Evolutionary conservation across 208 protist genomes (phyloP), one percentile per base, ranked within the genome.

Genomic region (Porcisia deanei): DNA sequence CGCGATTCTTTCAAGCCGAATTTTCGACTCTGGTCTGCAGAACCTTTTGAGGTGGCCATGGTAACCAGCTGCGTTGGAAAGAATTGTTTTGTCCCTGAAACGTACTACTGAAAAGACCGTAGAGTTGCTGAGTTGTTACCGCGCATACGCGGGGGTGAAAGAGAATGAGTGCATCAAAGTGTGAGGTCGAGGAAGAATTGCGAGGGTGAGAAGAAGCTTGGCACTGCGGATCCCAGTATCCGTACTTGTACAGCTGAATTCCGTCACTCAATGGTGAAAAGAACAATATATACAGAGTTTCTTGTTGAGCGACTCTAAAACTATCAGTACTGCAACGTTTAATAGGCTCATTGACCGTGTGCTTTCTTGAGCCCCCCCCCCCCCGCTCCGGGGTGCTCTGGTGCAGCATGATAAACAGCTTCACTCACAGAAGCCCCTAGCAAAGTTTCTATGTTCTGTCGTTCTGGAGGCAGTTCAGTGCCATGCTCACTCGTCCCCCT

Each of bases 1-100:
- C 79, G 71, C 3, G 84, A 77, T 59, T 88, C 78, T 43, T 88
- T 78, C 67, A 95, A 91, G 54, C 91, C 91, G 76, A 85, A 86
- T 25, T 75, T 82, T 18, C 88, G 72, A 4, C 37, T 76, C 52
- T 88, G 80, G 49, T 87, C 84, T 1, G 57, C 53, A 1, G 10
- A 8, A 1, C 6, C 41, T 64, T 79, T 77, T 39, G 72, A 39
- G 0, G 54, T 47, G 49, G 81, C 25, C 77, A 76, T 74, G 22
- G 30, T 49, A 47, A n/a, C 39, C 9, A 73, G 74, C 52, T 52
- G 80, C 10, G 75, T 66, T 71, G 10, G 6, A 49, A 49, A 49
- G 20, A 16, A 47, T 66, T 30, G 9, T 18, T 66, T 3, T 30
- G 34, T 47, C 9, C 20, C 43, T 43, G 59, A n/a, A 1, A n/a